Evolutionary conservation across 2,329 filamentous ascomycete genomes (phyloP), one percentile per base, ranked within the genome.

Genomic region (Hypoxylon sp.): DNA sequence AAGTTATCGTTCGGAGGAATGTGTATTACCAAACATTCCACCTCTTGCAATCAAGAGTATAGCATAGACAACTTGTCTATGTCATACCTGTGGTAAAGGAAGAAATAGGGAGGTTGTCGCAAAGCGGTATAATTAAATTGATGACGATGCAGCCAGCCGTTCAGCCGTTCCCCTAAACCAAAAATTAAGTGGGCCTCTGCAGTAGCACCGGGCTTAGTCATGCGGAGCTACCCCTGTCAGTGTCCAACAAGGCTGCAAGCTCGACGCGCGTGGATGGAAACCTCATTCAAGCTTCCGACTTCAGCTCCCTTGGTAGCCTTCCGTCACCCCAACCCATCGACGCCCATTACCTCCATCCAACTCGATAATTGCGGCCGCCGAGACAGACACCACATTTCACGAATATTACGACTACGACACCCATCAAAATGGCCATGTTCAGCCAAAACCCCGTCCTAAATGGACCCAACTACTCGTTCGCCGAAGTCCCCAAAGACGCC

Each of bases 361-460:
- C n/a, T 46, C 54, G 25, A 65, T 58, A 62, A n/a, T 51, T 37
- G 35, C 17, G 27, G 44, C 40, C 13, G 33, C 25, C 56, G 20
- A 51, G 59, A 48, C 46, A 58, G 6, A 68, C 33, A 17, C 27
- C 40, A 2, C 20, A 17, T 42, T 11, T 20, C 42, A 49, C 56
- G 55, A 50, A 68, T 40, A 55, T 56, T 49, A 58, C 64, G 22
- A 68, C 56, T 46, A 54, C 44, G 69, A 72, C 53, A 30, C 48
- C 54, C 68, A 72, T 75, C 78, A 84, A 76, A 63, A 91, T 90
- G 88, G 84, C 89, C 79, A 89, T 91, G 86, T 91, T 91, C 82
- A 90, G 88, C 82, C 89, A 91, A 81, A 91, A 91, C 80, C 88
- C 89, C 73, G 78, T 90, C 78, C 85, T 90, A 84, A 89, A 91